Percentiles rank a stretch among this genome's conserved stretches.
These are phyloP conservation scores for Aspergillus intermedius DNA, from an alignment of 2,329 filamentous ascomycete genomes.

Conservation along the genomic window DNA sequence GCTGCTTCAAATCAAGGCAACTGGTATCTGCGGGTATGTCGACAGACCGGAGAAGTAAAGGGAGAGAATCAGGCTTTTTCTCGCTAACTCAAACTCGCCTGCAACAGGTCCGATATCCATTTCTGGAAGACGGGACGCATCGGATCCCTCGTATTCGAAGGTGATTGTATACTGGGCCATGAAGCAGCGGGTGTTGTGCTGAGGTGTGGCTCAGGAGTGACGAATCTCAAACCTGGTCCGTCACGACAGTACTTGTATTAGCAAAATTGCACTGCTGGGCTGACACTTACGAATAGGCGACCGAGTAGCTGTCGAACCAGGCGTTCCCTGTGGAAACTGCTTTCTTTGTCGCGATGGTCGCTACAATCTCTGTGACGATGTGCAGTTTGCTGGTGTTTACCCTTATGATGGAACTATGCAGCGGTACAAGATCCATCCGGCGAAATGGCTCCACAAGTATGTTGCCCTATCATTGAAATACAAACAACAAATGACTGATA, in stretches of 20 bases:
- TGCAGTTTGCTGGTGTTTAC: slow-evolving; percentile 58
- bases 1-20: slow-evolving; percentile 56
- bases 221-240: slow-evolving; percentile 38
- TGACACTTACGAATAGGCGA: slow-evolving; percentile 36
- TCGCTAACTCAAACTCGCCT: too few species aligned
- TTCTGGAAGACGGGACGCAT: slow-evolving; percentile 62
- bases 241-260: too few species aligned
- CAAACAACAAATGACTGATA: not conserved
- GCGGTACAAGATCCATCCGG: slow-evolving; percentile 56
- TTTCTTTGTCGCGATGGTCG: slow-evolving; percentile 56
- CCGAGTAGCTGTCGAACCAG: slow-evolving; percentile 60
- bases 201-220: slow-evolving; percentile 50
- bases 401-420: slow-evolving; percentile 57
- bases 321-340: slow-evolving; percentile 57
- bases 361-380: slow-evolving; percentile 59
- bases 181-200: slow-evolving; percentile 58
- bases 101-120: slow-evolving; percentile 56
- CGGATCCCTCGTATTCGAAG: slow-evolving; percentile 55
- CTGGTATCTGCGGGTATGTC: slow-evolving; percentile 56
- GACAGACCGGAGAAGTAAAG: too few species aligned
- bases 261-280: too few species aligned
- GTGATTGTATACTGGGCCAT: slow-evolving; percentile 60
- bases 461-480: slow-evolving; percentile 3
- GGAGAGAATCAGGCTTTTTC: not conserved
- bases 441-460: slow-evolving; percentile 50